phyloP scores from a whole-genome alignment of 2,329 filamentous ascomycete genomes.

The Aurifilum marmelostoma region DNA sequence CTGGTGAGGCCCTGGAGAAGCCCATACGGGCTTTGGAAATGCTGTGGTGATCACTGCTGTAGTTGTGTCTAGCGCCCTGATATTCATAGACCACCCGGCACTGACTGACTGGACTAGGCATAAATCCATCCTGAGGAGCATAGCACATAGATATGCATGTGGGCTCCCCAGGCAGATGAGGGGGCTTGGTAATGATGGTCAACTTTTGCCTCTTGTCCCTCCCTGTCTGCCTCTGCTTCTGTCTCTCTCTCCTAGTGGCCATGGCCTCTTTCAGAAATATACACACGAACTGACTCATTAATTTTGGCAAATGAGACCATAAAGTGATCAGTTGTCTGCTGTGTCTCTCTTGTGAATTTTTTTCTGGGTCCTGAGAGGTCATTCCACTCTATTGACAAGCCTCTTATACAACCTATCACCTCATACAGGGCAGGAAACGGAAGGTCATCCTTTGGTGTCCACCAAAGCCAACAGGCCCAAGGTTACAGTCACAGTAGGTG shows the following conservation, averaged over 20 bases:
- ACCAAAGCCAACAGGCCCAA: not conserved
- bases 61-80: not conserved
- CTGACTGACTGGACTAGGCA: not conserved
- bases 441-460: not conserved
- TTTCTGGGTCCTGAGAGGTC: not conserved
- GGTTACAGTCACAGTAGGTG: not conserved
- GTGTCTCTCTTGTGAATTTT: not conserved
- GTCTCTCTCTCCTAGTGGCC: not conserved
- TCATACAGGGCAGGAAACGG: not conserved
- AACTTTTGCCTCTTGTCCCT: not conserved
- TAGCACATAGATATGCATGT: not conserved
- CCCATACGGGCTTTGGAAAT: not conserved
- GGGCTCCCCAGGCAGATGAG: not conserved
- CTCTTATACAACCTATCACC: not conserved
- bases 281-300: not conserved
- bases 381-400: not conserved
- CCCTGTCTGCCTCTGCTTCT: not conserved
- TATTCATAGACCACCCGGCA: not conserved
- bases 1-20: not conserved
- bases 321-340: not conserved
- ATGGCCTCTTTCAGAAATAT: too few relatives aligned
- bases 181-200: not conserved
- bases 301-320: not conserved
- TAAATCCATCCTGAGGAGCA: not conserved
- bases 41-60: slow-evolving; percentile 1